These are phyloP conservation scores for Colletotrichum tropicale DNA, from an alignment of 2,329 filamentous ascomycete species.

Conservation along the genomic window DNA sequence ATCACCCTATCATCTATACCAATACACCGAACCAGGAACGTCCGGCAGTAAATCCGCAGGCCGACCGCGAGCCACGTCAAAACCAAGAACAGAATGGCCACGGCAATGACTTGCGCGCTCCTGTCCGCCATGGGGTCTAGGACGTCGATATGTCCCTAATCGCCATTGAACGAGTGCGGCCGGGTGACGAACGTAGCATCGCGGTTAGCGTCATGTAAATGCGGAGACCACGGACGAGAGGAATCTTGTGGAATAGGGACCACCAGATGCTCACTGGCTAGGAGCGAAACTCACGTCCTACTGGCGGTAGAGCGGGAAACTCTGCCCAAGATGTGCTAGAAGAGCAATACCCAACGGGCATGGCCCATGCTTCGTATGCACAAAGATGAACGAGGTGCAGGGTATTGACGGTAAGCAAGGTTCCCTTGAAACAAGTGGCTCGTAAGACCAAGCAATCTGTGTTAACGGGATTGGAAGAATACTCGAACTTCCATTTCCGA, in stretches of 20 bases:
- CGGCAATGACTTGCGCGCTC: constrained; percentile 26
- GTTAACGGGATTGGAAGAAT: not conserved
- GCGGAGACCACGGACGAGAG: not conserved
- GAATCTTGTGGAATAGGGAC: not conserved
- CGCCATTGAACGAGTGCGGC: not conserved
- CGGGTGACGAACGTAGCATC: not conserved
- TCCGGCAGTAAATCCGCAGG: constrained; percentile 34
- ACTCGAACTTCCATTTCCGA: not conserved
- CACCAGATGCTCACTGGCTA: too few species aligned
- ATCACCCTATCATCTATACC: constrained; percentile 37
- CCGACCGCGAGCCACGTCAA: constrained; percentile 34
- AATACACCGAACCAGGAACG: constrained; percentile 33
- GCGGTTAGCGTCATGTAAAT: not conserved
- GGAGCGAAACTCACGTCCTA: not conserved
- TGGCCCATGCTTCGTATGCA: not conserved
- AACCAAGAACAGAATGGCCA: constrained; percentile 33
- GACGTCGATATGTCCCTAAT: not conserved
- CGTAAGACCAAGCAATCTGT: not conserved
- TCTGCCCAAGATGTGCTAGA: not conserved
- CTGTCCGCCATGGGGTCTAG: constrained; percentile 13
- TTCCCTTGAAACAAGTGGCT: not conserved
- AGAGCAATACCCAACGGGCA: not conserved
- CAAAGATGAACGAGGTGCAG: not conserved
- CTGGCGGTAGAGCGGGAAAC: not conserved
- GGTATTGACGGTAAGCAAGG: not conserved